Evolutionary conservation across 495 filamentous ascomycete species (phyloP).

Genomic region (Niebla homalea): DNA sequence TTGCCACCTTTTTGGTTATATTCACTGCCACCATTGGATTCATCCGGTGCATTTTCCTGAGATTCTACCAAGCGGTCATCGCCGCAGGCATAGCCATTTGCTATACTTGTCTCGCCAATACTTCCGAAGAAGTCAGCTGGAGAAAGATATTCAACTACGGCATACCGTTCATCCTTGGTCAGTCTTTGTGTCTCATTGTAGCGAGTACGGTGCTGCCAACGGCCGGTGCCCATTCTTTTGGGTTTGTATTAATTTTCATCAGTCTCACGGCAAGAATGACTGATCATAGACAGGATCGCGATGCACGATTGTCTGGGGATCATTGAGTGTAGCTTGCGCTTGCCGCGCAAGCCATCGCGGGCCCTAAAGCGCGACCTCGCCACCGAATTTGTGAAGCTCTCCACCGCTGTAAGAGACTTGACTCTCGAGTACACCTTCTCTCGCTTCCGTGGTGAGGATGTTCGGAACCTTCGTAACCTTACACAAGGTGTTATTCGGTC

Average conservation of each 20-base stretch:
- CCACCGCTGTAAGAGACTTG: conserved; percentile 41
- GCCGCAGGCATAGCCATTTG: conserved; percentile 41
- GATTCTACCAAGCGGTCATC: conserved; percentile 40
- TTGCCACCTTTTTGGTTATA: conserved; percentile 37
- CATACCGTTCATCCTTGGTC: conserved; percentile 42
- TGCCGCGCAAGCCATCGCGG: conserved; percentile 27
- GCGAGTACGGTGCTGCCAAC: conserved; percentile 35
- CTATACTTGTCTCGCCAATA: conserved; percentile 38
- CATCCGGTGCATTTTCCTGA: conserved; percentile 38
- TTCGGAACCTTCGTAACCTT: conserved; percentile 33
- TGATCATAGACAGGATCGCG: conserved; percentile 9
- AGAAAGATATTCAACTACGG: conserved; percentile 37
- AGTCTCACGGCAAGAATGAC: background rate
- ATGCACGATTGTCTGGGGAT: conserved; percentile 26
- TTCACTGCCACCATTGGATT: conserved; percentile 37
- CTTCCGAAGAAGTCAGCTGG: conserved; percentile 28
- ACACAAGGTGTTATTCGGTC: conserved; percentile 40
- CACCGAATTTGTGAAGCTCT: conserved; percentile 39
- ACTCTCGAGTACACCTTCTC: conserved; percentile 39
- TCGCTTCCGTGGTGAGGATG: conserved; percentile 34
- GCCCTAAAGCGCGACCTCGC: conserved; percentile 27
- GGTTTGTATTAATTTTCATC: conserved; percentile 18
- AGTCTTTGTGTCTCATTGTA: conserved; percentile 35
- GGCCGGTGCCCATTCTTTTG: conserved; percentile 37
- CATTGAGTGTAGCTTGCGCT: conserved; percentile 31